Percentiles rank a stretch among this genome's conserved stretches.
Conservation (phyloP, 306 rosid genomes). For the Inga leiocalycina region DNA sequence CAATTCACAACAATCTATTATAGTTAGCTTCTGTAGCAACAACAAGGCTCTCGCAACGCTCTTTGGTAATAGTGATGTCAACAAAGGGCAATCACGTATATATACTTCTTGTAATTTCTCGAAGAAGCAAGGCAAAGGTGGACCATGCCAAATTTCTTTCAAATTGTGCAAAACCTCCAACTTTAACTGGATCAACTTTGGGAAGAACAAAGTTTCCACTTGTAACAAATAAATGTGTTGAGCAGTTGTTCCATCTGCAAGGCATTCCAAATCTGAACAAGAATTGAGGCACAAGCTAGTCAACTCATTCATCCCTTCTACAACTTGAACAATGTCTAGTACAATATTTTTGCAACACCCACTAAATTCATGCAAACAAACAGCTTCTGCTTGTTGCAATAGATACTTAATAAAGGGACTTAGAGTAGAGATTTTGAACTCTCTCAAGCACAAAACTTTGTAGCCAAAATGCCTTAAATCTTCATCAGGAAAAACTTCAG, state of each 20-base stretch:
- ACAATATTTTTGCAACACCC: conserved; percentile 9
- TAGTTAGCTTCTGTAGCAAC: not conserved
- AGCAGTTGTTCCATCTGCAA: not conserved
- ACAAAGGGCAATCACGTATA: not conserved
- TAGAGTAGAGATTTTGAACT: not conserved
- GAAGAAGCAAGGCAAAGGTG: not conserved
- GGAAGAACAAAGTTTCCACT: not conserved
- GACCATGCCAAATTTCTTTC: conserved; percentile 12
- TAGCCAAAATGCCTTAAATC: not conserved
- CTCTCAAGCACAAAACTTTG: not conserved
- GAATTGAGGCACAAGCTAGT: not conserved
- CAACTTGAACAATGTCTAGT: conserved; percentile 5
- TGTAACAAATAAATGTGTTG: not conserved
- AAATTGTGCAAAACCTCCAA: not conserved
- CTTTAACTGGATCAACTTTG: not conserved
- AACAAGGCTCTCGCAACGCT: not conserved
- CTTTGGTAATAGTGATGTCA: conserved; percentile 10
- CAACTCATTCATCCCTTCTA: conserved; percentile 9
- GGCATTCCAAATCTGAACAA: conserved; percentile 15
- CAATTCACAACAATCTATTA: not conserved
- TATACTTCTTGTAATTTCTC: not conserved
- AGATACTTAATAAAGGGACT: not conserved
- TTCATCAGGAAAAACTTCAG: not conserved
- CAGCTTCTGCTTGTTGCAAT: not conserved
- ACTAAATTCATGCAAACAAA: not conserved